Base-by-base conservation (phyloP, 2,329 filamentous ascomycete genomes). In the Fusarium compactum region DNA sequence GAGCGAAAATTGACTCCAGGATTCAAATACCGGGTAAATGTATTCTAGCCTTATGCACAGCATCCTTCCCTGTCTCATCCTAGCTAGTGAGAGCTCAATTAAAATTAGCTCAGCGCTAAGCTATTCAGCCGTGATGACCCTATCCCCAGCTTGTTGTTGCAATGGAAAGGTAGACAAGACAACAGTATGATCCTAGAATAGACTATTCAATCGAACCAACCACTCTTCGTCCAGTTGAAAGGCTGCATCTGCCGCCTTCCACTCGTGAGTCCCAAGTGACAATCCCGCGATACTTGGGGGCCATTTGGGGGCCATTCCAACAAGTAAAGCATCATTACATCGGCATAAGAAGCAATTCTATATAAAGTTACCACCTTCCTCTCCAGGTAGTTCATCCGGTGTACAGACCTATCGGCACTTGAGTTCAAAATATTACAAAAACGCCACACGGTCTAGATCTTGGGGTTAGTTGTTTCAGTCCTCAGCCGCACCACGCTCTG, bases 371-470 rank as follows among this genome's bases (percentile, higher is more conserved):
- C 18, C 25, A 20, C 22, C 25, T 27, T 46, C 16, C 16, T 46
- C 14, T 46, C 18, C 10, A 27, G 24, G 44, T 8, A 25, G 12
- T n/a, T 27, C 5, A 14, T n/a, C 22, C 24, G 16, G 6, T 38
- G 8, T 16, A 44, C 1, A 4, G 24, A 46, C 11, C 24, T 46
- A 12, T n/a, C 24, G 14, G 24, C n/a, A 46, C n/a, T 27, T 16
- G 41, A 3, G 5, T 2, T 46, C 6, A 3, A 9, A 10, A n/a
- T 29, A 44, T 54, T n/a, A 8, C 22, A 45, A 9, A 52, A 44
- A 27, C 43, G 22, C 41, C 34, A 41, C 51, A 34, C 7, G 11
- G 34, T 44, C 58, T 27, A 56, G 58, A 61, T 30, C 58, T 48
- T 11, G 20, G 6, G 4, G 15, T 12, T 18, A 52, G 7, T 44